Evolutionary conservation across 192 early-diverging fungal species (phyloP).

Genomic region (Umbelopsis sp.): DNA sequence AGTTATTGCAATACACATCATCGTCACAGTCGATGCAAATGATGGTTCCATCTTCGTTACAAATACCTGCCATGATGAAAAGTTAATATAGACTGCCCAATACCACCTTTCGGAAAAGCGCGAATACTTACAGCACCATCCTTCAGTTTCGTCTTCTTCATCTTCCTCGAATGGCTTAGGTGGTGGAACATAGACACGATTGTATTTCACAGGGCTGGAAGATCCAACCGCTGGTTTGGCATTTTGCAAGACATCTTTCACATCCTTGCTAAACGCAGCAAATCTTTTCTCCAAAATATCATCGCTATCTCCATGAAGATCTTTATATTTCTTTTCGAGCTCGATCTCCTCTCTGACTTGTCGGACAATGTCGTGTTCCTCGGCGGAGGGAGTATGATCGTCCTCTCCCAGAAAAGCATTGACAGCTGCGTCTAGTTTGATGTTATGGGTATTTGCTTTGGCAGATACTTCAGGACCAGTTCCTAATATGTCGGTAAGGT

Average conservation of each 20-base stretch:
- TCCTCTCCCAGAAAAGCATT: background rate
- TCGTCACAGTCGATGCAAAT: slow-evolving; percentile 29
- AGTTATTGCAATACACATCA: slow-evolving; percentile 26
- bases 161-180: slow-evolving; percentile 12
- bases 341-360: slow-evolving; percentile 1
- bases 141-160: slow-evolving; percentile 22
- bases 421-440: background rate
- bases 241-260: background rate
- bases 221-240: background rate
- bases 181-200: slow-evolving; percentile 12
- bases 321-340: slow-evolving; percentile 20
- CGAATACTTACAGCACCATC: slow-evolving; percentile 22
- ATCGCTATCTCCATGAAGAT: slow-evolving; percentile 3
- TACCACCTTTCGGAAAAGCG: background rate
- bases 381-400: background rate
- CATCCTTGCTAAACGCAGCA: slow-evolving; percentile 10
- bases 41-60: slow-evolving; percentile 32
- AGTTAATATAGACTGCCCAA: background rate
- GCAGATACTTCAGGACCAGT: background rate
- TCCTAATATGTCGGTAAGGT: background rate
- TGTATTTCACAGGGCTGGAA: background rate
- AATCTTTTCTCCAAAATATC: slow-evolving; percentile 17
- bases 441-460: background rate
- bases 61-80: slow-evolving; percentile 23
- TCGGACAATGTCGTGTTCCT: slow-evolving; percentile 13